A percentile compares a stretch with the other conserved stretches of the same genome.
Evolutionary conservation across 768 basidiomycete genomes (phyloP).

Genomic region (Lactarius quietus): DNA sequence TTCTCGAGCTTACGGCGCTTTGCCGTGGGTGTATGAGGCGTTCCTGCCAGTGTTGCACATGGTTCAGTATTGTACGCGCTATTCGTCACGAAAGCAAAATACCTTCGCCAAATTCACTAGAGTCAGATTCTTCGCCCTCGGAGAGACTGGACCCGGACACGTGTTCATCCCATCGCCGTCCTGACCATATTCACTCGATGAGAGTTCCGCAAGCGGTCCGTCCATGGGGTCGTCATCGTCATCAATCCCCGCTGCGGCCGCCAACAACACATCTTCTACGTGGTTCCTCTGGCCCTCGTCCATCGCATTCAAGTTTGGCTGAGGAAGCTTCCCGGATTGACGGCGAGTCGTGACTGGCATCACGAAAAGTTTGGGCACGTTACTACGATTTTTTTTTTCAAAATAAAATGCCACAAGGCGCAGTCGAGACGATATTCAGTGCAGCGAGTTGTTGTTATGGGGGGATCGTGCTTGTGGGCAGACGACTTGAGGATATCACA

Average conservation of each 20-base stretch:
- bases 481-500: background rate
- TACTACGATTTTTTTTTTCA: background rate
- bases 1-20: constrained; percentile 16
- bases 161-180: background rate
- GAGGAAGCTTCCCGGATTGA: background rate
- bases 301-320: background rate
- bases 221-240: constrained; percentile 13
- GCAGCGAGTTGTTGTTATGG: background rate
- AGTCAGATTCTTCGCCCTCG: constrained; percentile 1
- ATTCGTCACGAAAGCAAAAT: background rate
- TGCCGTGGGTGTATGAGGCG: background rate
- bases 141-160: constrained; percentile 2
- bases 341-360: constrained; percentile 21
- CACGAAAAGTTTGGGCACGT: background rate
- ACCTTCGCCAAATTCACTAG: constrained; percentile 5
- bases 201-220: constrained; percentile 1
- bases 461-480: background rate
- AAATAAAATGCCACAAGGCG: background rate
- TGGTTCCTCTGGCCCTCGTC: background rate
- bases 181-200: constrained; percentile 5
- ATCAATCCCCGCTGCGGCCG: background rate
- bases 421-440: background rate
- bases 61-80: background rate
- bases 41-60: background rate
- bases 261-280: background rate